Base-by-base conservation (phyloP, 2,329 filamentous ascomycete species). In the Daldinia sp. region DNA sequence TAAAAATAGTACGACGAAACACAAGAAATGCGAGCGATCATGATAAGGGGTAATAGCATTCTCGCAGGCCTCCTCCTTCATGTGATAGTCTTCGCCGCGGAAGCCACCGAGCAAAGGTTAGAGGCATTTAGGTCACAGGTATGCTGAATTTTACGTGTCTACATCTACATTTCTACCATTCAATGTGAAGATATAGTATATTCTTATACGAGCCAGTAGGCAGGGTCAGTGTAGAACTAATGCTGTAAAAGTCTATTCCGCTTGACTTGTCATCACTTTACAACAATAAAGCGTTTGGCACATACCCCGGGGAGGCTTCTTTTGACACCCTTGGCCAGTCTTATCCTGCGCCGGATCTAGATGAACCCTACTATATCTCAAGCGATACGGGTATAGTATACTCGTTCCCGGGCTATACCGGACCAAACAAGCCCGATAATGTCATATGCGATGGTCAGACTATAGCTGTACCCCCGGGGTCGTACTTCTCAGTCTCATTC, bases 251-350 rank as follows among this genome's bases (percentile, higher is more conserved):
- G 74, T 79, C 78, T 13, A 68, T 77, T 6, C 74, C 73, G 0
- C 50, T 81, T 2, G 74, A 80, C 12, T 71, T 85, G 23, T 73
- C 75, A 0, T 18, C 74, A 0, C 78, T 79, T 46, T 83, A 82
- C 75, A 84, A 86, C 75, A 85, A 85, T 72, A 83, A 83, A 62
- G 83, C 77, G 1, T 85, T 86, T 65, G 82, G 82, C 2, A 77
- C 78, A 0, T 76, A 77, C 12, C 80, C 83, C 0, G 82, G 82
- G 1, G 82, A 85, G 70, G 81, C 83, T 0, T 76, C 80, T n/a
- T 84, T 85, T 64, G 82, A 85, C 60, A 70, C 65, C 1, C 69
- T 80, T 2, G 79, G 80, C 46, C 78, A 83, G 55, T 83, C 82
- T 0, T 85, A 82, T 63, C 82, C 82, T 6, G 76, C 75, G 12